Evolutionary conservation across 2,329 filamentous ascomycete genomes (phyloP), one percentile per base, ranked within the genome.

Genomic region (Curvularia sp.): DNA sequence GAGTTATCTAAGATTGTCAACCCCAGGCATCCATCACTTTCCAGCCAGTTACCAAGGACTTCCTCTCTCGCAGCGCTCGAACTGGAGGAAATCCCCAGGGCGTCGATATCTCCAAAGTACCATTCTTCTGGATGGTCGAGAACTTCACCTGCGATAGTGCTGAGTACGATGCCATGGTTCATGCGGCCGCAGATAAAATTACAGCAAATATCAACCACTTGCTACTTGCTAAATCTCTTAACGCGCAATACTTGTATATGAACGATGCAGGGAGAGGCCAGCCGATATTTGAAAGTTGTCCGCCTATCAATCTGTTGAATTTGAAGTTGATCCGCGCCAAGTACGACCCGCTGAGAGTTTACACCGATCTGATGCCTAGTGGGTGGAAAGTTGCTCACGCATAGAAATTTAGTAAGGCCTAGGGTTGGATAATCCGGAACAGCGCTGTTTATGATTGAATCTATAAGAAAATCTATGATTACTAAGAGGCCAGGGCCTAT

Each of bases 291-390:
- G 55, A 64, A 8, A 65, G 66, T 35, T 77, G 75, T 49, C 70
- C 68, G 18, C 66, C 64, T n/a, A 57, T 58, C 3, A 76, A 75
- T 56, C 39, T 76, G 26, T 51, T 61, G 49, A 64, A 57, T 43
- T 42, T 77, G 51, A 62, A 74, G 52, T 20, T 50, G 41, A 66
- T 77, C 44, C 72, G 75, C 42, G 50, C 56, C 1, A 68, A 70
- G 56, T 76, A 75, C 35, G 75, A 78, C 52, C 71, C 71, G 2
- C 53, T 61, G 1, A 66, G 63, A 28, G 57, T 72, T 0, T 76
- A 73, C 20, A 68, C 67, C 0, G 53, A 69, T 15, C 31, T 71
- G 15, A 64, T 70, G 56, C 61, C 63, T 15, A 66, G 66, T 15
- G 68, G 67, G 1, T 71, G 63, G 60, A 69, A 70, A 30, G 62